phyloP scores from a whole-genome alignment of 2,329 filamentous ascomycete species.

The Xylariaceae sp. region DNA sequence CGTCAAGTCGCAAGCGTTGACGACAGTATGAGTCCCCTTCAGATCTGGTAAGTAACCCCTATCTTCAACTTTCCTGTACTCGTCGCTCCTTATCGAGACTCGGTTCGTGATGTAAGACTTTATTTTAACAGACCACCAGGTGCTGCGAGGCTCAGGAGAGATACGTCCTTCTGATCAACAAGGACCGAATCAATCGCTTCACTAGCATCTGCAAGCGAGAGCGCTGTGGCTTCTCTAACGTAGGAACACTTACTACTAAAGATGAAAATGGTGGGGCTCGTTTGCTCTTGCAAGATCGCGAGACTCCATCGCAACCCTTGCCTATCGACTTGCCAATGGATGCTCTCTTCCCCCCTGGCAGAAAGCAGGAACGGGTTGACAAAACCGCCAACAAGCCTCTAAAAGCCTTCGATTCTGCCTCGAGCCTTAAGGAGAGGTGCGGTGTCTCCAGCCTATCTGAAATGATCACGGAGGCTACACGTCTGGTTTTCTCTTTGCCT shows the following conservation, averaged over 20 bases:
- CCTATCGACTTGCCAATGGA: slow-evolving; percentile 31
- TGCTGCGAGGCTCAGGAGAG: slow-evolving; percentile 92
- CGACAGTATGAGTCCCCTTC: slow-evolving; percentile 84
- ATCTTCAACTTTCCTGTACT: neutral
- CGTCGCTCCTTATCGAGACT: neutral
- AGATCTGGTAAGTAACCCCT: slow-evolving; percentile 63
- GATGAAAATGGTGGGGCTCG: slow-evolving; percentile 60
- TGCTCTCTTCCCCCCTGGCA: slow-evolving; percentile 29
- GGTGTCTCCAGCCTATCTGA: slow-evolving; percentile 51
- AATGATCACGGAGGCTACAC: slow-evolving; percentile 62
- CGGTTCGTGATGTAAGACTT: neutral
- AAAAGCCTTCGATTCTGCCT: slow-evolving; percentile 59
- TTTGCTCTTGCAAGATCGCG: slow-evolving; percentile 55
- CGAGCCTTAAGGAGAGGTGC: slow-evolving; percentile 59
- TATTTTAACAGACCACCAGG: slow-evolving; percentile 10
- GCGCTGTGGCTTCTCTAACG: slow-evolving; percentile 86
- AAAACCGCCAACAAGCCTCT: slow-evolving; percentile 23
- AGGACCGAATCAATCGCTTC: slow-evolving; percentile 73
- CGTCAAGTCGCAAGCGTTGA: slow-evolving; percentile 89
- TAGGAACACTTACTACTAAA: slow-evolving; percentile 67
- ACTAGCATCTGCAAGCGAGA: slow-evolving; percentile 66
- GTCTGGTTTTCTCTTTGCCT: slow-evolving; percentile 77
- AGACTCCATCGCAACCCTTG: slow-evolving; percentile 25
- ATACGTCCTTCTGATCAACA: slow-evolving; percentile 86
- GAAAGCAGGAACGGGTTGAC: slow-evolving; percentile 27